Evolutionary conservation across 257 asterid genomes (phyloP).

Genomic region (Ehretia macrophylla): DNA sequence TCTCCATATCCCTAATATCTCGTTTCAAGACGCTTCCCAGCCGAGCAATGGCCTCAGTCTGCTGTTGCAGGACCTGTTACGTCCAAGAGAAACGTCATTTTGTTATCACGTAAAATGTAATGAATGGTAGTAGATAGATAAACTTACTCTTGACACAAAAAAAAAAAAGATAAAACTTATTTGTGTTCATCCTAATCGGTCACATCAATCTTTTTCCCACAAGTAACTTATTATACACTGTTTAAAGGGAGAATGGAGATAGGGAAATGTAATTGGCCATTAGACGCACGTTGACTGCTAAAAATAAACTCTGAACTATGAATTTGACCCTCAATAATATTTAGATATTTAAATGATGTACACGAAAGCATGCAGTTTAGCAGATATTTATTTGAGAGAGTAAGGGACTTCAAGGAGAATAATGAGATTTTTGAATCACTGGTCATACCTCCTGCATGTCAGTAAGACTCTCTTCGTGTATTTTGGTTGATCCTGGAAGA

Average conservation of each 20-base stretch:
- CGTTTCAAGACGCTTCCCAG: conserved; percentile 86
- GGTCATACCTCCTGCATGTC: conserved; percentile 91
- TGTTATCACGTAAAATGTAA: no score
- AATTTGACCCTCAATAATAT: no score
- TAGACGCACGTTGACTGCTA: background rate
- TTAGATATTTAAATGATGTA: no score
- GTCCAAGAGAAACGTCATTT: conserved; percentile 1
- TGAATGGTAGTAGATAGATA: no score
- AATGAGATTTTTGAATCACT: background rate
- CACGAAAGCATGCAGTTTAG: no score
- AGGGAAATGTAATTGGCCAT: no score
- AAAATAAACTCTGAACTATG: background rate
- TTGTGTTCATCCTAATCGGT: background rate
- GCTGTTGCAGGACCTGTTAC: conserved; percentile 81
- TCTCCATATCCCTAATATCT: conserved; percentile 81
- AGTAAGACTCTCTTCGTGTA: conserved; percentile 73
- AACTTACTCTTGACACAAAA: no score
- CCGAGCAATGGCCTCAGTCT: conserved; percentile 83
- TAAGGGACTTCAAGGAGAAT: background rate
- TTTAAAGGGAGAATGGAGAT: no score
- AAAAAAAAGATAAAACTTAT: no score
- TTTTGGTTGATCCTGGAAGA: conserved; percentile 87
- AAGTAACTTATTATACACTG: background rate
- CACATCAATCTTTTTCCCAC: background rate
- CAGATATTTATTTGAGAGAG: background rate